Evolutionary conservation across 1,284 basidiomycete species (phyloP).

Genomic region (Ceratobasidium sp.): DNA sequence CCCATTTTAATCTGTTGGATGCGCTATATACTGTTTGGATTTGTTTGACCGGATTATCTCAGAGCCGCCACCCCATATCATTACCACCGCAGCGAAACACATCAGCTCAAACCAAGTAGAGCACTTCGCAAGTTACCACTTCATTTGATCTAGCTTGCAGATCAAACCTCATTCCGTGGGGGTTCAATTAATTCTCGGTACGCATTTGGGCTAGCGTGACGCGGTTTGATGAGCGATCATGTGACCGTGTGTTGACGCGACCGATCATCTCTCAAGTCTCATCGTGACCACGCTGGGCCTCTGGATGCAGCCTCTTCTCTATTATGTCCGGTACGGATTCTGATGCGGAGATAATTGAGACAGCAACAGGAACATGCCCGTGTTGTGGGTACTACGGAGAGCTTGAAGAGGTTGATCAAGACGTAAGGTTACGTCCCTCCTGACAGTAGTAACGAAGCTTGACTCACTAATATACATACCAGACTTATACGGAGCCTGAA

Average conservation of each 20-base stretch:
- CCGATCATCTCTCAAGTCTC: background rate
- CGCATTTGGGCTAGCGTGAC: background rate
- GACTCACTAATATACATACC: too few relatives aligned
- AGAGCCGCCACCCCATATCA: too few relatives aligned
- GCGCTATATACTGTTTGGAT: too few relatives aligned
- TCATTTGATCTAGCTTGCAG: too few relatives aligned
- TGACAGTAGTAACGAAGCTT: background rate
- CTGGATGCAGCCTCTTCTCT: background rate
- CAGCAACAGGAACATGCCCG: background rate
- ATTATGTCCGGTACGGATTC: conserved; percentile 1
- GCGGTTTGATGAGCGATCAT: too few relatives aligned
- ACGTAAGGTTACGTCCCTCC: background rate
- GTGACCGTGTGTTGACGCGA: background rate
- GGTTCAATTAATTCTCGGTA: too few relatives aligned
- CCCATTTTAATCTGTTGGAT: too few relatives aligned
- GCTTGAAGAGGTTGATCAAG: background rate
- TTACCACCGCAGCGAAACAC: too few relatives aligned
- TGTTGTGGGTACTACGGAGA: conserved; percentile 14
- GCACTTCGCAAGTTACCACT: too few relatives aligned
- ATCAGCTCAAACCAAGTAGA: too few relatives aligned
- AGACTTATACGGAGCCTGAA: background rate
- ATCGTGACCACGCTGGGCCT: background rate
- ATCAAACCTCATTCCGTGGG: too few relatives aligned
- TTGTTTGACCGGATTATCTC: too few relatives aligned
- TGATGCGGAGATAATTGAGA: background rate